Evolutionary conservation across 805 yeast species (phyloP).

Genomic region (Hanseniaspora guilliermondii): DNA sequence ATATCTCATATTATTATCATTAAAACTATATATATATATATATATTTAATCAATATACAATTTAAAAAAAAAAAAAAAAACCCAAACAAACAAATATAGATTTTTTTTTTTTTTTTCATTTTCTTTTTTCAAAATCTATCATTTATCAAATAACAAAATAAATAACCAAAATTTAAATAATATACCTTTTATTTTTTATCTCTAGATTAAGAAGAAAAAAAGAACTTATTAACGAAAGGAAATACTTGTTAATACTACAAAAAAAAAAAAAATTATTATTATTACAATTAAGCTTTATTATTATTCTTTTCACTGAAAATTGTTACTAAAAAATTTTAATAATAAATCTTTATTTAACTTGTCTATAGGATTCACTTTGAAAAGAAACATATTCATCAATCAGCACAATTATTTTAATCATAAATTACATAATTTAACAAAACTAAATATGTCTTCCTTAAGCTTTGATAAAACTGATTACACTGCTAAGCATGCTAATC

Average conservation of each 20-base stretch:
- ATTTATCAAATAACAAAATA: too few species aligned
- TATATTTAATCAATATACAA: too few species aligned
- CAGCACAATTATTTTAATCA: not conserved
- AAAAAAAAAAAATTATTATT: too few species aligned
- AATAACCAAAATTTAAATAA: too few species aligned
- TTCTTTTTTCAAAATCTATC: too few species aligned
- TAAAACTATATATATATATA: too few species aligned
- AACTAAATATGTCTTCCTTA: slow-evolving; percentile 5
- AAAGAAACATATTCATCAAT: not conserved
- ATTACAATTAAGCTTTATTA: too few species aligned
- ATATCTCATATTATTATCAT: too few species aligned
- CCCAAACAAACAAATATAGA: too few species aligned
- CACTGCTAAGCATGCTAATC: slow-evolving; percentile 28
- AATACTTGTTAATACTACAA: not conserved
- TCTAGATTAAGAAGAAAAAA: too few species aligned
- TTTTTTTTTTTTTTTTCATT: too few species aligned
- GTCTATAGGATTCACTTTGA: not conserved
- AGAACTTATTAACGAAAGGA: not conserved
- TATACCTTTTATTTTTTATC: not conserved
- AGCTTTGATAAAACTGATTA: slow-evolving; percentile 25
- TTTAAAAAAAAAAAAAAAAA: too few species aligned
- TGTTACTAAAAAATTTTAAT: not conserved
- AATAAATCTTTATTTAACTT: not conserved
- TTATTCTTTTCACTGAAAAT: not conserved
- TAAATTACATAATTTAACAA: not conserved